Percentiles rank a stretch among this genome's conserved stretches.
Conservation (phyloP, 2,329 filamentous ascomycete genomes). For the Rhynchosporium secalis region DNA sequence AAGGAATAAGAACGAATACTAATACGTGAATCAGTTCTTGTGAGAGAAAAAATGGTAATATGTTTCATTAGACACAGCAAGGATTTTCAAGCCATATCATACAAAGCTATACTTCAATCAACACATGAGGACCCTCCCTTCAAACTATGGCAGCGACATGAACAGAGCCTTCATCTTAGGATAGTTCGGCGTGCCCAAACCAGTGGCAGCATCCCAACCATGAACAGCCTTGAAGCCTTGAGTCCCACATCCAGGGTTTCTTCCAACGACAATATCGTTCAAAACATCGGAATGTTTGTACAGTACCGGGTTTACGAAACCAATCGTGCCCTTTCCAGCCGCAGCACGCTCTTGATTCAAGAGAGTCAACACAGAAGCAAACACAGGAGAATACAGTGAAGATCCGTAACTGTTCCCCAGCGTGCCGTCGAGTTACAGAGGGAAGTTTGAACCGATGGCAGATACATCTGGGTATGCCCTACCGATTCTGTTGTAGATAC, state of each 20-base stretch:
- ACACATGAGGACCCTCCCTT: background rate
- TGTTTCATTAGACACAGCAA: no score
- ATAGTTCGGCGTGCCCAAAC: conserved; percentile 35
- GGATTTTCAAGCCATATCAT: no score
- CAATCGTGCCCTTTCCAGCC: conserved; percentile 43
- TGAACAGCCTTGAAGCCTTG: conserved; percentile 41
- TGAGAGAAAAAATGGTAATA: no score
- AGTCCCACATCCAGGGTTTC: conserved; percentile 36
- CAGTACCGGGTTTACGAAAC: conserved; percentile 47
- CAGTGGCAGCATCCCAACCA: conserved; percentile 36
- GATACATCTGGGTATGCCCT: conserved; percentile 56
- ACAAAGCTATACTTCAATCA: background rate
- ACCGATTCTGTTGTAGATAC: conserved; percentile 49
- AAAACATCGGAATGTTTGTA: conserved; percentile 35
- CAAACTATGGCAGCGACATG: conserved; percentile 30
- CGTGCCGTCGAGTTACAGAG: conserved; percentile 17
- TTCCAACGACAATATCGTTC: conserved; percentile 40
- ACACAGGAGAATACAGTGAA: conserved; percentile 28
- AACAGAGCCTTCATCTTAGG: conserved; percentile 34
- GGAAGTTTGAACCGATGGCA: conserved; percentile 48
- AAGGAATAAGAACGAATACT: no score
- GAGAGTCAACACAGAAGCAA: conserved; percentile 31
- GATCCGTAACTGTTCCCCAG: conserved; percentile 26
- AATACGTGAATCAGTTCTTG: no score
- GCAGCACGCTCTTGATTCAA: conserved; percentile 46